These are phyloP conservation scores for Grosmannia serpens DNA, from an alignment of 2,329 filamentous ascomycete species.

Conservation along the genomic window DNA sequence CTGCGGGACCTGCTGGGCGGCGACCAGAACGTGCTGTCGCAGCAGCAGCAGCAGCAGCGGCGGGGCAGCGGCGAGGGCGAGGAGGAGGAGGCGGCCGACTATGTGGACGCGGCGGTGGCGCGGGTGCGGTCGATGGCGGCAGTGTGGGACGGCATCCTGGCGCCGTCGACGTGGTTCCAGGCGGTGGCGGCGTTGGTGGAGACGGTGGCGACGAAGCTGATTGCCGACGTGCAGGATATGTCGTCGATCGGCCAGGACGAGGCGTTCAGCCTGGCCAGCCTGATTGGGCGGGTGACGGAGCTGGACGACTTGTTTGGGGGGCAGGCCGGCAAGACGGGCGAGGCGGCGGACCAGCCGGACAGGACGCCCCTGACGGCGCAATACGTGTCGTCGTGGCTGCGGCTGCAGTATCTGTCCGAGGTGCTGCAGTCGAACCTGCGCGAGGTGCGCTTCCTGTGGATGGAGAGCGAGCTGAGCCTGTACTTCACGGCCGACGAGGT, in stretches of 20 bases:
- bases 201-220: slow-evolving; percentile 45
- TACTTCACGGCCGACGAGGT: slow-evolving; percentile 52
- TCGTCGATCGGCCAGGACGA: slow-evolving; percentile 51
- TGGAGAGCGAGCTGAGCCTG: slow-evolving; percentile 52
- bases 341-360: slow-evolving; percentile 4
- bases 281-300: slow-evolving; percentile 45
- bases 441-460: slow-evolving; percentile 52
- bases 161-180: slow-evolving; percentile 51
- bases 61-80: background rate
- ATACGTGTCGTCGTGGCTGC: slow-evolving; percentile 50
- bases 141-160: slow-evolving; percentile 46
- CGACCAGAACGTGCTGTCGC: slow-evolving; percentile 41
- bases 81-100: slow-evolving; percentile 35
- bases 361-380: slow-evolving; percentile 43
- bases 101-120: slow-evolving; percentile 39
- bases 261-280: slow-evolving; percentile 47
- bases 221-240: slow-evolving; percentile 51
- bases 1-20: slow-evolving; percentile 50
- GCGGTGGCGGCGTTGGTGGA: slow-evolving; percentile 50
- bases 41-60: background rate
- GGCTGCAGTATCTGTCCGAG: slow-evolving; percentile 52
- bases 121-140: slow-evolving; percentile 42
- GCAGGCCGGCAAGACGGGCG: slow-evolving; percentile 14
- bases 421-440: slow-evolving; percentile 55
- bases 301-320: slow-evolving; percentile 48